Evolutionary conservation across 1,284 basidiomycete genomes (phyloP).

Genomic region (Sporisorium scitamineum): DNA sequence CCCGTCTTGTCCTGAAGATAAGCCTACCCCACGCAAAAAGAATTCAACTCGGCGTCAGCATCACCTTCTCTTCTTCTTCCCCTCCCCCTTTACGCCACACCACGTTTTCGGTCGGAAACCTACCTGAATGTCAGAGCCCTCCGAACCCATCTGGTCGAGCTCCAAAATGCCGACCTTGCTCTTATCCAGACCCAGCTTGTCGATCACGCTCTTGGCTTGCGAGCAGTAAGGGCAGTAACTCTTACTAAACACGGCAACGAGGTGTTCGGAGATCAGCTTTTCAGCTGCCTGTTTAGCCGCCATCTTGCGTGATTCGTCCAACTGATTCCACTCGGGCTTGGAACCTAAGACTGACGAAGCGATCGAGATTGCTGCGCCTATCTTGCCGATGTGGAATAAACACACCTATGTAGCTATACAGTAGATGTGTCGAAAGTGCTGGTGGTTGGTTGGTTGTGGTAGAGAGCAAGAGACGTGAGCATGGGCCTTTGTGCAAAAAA

Average conservation of each 20-base stretch:
- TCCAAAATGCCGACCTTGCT: constrained; percentile 67
- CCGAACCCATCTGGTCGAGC: constrained; percentile 67
- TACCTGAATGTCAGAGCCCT: constrained; percentile 65
- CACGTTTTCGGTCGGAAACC: constrained; percentile 8
- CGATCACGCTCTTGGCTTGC: constrained; percentile 68
- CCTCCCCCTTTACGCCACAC: not conserved
- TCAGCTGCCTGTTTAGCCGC: constrained; percentile 67
- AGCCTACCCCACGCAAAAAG: constrained; percentile 48
- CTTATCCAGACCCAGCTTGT: constrained; percentile 61
- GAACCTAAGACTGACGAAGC: constrained; percentile 4
- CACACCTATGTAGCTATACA: constrained; percentile 5
- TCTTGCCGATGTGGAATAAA: constrained; percentile 5
- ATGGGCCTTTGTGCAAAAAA: not conserved
- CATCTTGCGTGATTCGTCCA: constrained; percentile 55
- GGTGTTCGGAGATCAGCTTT: constrained; percentile 65
- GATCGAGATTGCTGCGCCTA: constrained; percentile 43
- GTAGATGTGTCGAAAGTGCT: constrained; percentile 2
- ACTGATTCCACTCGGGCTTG: constrained; percentile 4
- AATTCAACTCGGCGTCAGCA: not conserved
- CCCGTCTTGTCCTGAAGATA: constrained; percentile 70
- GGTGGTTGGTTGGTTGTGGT: not conserved
- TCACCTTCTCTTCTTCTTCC: not conserved
- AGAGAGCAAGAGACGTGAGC: not conserved
- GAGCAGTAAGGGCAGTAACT: constrained; percentile 67
- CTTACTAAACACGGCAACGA: constrained; percentile 70